Evolutionary conservation across 805 yeast species (phyloP), one percentile per base, ranked within the genome.

Genomic region (Scheffersomyces lignosus): DNA sequence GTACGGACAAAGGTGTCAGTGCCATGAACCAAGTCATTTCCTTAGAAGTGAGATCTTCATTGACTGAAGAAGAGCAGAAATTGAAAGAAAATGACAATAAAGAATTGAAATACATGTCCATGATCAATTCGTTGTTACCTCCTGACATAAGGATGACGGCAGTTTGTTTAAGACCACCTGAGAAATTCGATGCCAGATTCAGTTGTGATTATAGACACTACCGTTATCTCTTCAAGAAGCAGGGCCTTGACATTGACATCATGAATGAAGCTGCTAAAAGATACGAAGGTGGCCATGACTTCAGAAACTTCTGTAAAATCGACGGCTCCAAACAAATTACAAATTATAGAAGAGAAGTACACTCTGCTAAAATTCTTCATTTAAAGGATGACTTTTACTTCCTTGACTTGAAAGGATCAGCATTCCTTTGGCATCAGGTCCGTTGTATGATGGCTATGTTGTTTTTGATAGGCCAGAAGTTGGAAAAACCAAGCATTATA

Each of bases 371-470:
- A 6, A 81, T 87, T 9, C 44, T 67, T 9, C 62, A 51, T 15
- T 47, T 55, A 8, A 48, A 57, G 37, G 66, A 69, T 22, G 78
- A 75, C 4, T 70, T 77, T 37, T 85, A 71, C 51, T 82, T 81
- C 38, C 80, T 91, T 57, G 89, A 88, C 55, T 64, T 93, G 36
- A 71, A 76, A 44, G 99, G 99, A 0, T 70, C 86, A 1, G 99
- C 98, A 6, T 93, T 93, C 49, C 63, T 93, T 38, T 93, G 98
- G 98, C 98, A 93, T 58, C 99, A 93, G 61, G 99, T 93, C 14
- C 76, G 99, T 40, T 89, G 96, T 48, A 93, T 93, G 93, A 78
- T 89, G 66, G 96, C 96, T 0, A 69, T 85, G 8, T 58, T 93
- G 38, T 78, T 93, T 36, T 61, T 84, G 16, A 80, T 89, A 5